These are phyloP conservation scores for Termitomyces sp. DNA, from an alignment of 768 basidiomycete genomes.

Conservation along the genomic window DNA sequence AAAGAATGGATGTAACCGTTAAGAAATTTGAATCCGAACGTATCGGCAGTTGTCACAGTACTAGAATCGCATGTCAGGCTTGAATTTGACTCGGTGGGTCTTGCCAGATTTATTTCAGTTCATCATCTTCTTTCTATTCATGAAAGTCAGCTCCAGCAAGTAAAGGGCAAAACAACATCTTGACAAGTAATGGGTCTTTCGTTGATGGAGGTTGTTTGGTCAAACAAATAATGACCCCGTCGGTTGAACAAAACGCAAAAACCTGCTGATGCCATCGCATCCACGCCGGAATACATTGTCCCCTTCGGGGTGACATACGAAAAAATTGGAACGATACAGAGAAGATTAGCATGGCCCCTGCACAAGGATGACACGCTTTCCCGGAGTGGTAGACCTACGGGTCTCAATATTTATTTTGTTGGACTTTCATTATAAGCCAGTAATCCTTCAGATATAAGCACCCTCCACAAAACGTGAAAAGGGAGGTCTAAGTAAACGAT, in stretches of 20 bases:
- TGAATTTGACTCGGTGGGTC: too few relatives aligned
- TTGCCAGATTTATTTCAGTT: too few relatives aligned
- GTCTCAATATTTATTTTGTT: constrained; percentile 40
- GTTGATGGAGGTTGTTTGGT: not conserved
- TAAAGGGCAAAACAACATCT: not conserved
- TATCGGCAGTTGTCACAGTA: too few relatives aligned
- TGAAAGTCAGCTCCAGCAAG: not conserved
- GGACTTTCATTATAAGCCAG: too few relatives aligned
- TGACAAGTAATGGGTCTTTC: too few relatives aligned
- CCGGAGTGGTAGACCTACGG: constrained; percentile 78
- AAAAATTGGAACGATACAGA: constrained; percentile 99
- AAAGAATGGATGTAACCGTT: too few relatives aligned
- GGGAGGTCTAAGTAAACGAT: too few relatives aligned
- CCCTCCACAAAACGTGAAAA: too few relatives aligned
- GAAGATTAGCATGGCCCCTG: constrained; percentile 99
- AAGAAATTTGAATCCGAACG: too few relatives aligned
- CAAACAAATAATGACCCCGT: constrained; percentile 3
- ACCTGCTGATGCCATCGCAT: not conserved
- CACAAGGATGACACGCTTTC: constrained; percentile 99
- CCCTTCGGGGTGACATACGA: constrained; percentile 94
- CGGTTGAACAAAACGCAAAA: constrained; percentile 12
- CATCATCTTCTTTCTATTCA: too few relatives aligned
- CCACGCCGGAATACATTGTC: constrained; percentile 31
- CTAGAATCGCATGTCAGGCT: too few relatives aligned
- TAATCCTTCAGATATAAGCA: too few relatives aligned